Evolutionary conservation across 202 grass and related monocot species (phyloP).

Genomic region (Bolboschoenoplectus hybrid): DNA sequence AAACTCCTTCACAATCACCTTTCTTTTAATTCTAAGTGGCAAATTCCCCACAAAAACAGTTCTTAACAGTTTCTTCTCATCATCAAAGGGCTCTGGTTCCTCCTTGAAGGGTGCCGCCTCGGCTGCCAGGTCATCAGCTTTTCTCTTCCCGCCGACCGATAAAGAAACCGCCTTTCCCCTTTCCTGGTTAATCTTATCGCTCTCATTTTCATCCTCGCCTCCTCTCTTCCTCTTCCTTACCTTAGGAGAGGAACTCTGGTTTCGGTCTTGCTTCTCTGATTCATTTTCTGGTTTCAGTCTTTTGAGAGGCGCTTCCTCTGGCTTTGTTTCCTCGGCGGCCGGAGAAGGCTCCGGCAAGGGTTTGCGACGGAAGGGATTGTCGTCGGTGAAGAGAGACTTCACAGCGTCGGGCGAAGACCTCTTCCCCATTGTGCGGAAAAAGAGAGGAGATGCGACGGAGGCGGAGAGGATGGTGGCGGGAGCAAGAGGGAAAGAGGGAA

Average conservation of each 20-base stretch:
- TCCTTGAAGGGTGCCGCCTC: constrained; percentile 35
- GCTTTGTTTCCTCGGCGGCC: constrained; percentile 38
- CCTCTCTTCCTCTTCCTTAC: constrained; percentile 50
- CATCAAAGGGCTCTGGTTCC: constrained; percentile 64
- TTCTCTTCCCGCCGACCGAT: constrained; percentile 67
- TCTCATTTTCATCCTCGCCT: constrained; percentile 59
- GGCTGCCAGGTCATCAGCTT: constrained; percentile 50
- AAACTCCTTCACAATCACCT: constrained; percentile 70
- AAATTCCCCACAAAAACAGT: constrained; percentile 97
- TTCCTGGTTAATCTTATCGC: constrained; percentile 35
- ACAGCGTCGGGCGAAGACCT: constrained; percentile 40
- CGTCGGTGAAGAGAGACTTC: constrained; percentile 73
- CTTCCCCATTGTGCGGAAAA: constrained; percentile 28
- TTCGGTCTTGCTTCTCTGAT: neutral
- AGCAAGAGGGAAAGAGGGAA: too few species aligned
- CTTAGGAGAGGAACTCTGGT: neutral
- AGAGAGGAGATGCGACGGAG: neutral
- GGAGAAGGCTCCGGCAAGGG: constrained; percentile 42
- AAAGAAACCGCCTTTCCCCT: constrained; percentile 33
- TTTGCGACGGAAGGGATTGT: constrained; percentile 95
- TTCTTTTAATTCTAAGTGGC: constrained; percentile 72
- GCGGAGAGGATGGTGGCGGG: neutral
- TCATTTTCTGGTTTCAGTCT: neutral
- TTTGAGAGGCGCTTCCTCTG: neutral
- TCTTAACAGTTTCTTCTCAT: constrained; percentile 78